A percentile compares a stretch with the other conserved stretches of the same genome.
Conservation (phyloP, 169 alveolate species). For the Blepharisma undulans region DNA sequence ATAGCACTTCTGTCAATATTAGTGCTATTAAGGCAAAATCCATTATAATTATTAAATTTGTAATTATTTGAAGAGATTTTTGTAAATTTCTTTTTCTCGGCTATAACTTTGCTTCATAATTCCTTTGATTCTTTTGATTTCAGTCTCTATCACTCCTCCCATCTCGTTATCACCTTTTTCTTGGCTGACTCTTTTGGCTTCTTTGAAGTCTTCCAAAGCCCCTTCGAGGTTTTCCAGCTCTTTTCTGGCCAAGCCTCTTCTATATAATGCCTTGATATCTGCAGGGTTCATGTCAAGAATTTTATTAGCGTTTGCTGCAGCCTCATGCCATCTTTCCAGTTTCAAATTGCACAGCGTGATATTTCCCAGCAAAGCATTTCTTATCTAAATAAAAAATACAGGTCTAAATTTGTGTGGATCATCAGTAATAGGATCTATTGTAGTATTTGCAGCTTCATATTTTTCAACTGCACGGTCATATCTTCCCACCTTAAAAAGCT, state of each 20-base stretch:
- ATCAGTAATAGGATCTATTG: constrained; percentile 27
- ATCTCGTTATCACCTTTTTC: not conserved
- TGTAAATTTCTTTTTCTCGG: not conserved
- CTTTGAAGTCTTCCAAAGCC: not conserved
- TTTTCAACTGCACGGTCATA: constrained; percentile 29
- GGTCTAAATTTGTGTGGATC: constrained; percentile 19
- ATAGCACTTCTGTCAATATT: not conserved
- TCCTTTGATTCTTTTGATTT: not conserved
- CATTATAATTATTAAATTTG: not conserved
- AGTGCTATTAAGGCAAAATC: not conserved
- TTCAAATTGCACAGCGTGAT: constrained; percentile 7
- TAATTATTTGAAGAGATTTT: not conserved
- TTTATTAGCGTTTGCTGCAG: constrained; percentile 32
- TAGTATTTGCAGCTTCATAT: constrained; percentile 22
- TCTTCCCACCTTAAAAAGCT: constrained; percentile 1
- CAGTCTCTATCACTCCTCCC: not conserved
- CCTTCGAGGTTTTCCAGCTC: not conserved
- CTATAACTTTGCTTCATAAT: not conserved
- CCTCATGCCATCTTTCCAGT: constrained; percentile 22
- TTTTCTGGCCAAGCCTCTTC: constrained; percentile 38
- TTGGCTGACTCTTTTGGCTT: not conserved
- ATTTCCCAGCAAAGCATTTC: not conserved
- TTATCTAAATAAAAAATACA: not conserved
- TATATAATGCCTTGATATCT: not conserved
- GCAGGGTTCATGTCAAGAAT: constrained; percentile 17